Percentiles rank a stretch among this genome's conserved stretches.
These are phyloP conservation scores for Domatiomyces catenatus DNA, from an alignment of 2,329 filamentous ascomycete species.

Conservation along the genomic window DNA sequence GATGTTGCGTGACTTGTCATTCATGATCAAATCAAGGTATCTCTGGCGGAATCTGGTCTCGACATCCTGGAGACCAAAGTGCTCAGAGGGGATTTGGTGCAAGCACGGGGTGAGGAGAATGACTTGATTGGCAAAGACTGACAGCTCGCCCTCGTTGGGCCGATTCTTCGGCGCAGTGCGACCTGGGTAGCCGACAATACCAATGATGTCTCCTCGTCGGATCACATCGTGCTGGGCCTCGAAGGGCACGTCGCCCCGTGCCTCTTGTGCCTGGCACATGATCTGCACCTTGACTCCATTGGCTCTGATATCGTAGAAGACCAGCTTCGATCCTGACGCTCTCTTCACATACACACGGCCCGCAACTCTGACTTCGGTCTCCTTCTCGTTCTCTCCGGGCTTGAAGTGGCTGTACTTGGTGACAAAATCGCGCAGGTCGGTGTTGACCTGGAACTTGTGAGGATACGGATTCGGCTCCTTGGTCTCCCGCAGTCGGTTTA, in stretches of 20 bases:
- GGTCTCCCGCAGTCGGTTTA: conserved; percentile 60
- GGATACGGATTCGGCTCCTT: conserved; percentile 75
- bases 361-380: conserved; percentile 60
- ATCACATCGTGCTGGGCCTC: conserved; percentile 80
- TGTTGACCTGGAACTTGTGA: conserved; percentile 81
- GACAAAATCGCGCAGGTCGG: conserved; percentile 66
- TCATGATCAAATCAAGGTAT: conserved; percentile 94
- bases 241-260: conserved; percentile 54
- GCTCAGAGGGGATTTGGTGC: conserved; percentile 75
- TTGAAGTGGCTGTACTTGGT: conserved; percentile 61
- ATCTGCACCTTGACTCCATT: conserved; percentile 72
- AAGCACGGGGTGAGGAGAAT: conserved; percentile 78
- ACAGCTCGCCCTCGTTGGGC: conserved; percentile 68
- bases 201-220: conserved; percentile 83
- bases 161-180: conserved; percentile 79
- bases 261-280: conserved; percentile 76
- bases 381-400: conserved; percentile 69
- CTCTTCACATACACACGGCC: conserved; percentile 84
- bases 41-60: conserved; percentile 87
- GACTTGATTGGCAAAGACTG: conserved; percentile 79
- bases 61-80: conserved; percentile 89
- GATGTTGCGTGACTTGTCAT: conserved; percentile 67
- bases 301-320: conserved; percentile 76
- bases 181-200: conserved; percentile 68
- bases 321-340: conserved; percentile 63